Percentiles rank a stretch among this genome's conserved stretches.
Evolutionary conservation across 1,284 basidiomycete species (phyloP).

Genomic region (Leucoagaricus sp.): DNA sequence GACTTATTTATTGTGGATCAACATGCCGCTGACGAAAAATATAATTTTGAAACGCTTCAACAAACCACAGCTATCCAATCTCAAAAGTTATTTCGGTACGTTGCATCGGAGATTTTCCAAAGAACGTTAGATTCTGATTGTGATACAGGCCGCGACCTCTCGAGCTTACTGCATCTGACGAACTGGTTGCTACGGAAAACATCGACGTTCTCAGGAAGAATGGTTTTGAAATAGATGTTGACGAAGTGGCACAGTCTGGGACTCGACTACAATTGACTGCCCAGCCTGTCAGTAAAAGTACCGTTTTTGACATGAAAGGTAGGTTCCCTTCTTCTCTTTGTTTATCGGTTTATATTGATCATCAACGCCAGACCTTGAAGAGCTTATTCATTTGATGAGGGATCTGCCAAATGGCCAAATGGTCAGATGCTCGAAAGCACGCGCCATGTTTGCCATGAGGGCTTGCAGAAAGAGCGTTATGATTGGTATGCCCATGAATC

Average conservation of each 20-base stretch:
- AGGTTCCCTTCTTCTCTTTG: conserved; percentile 4
- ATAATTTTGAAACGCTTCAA: conserved; percentile 95
- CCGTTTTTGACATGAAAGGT: conserved; percentile 72
- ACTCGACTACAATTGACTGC: conserved; percentile 72
- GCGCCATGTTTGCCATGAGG: conserved; percentile 94
- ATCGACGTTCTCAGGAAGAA: conserved; percentile 80
- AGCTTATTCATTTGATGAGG: conserved; percentile 84
- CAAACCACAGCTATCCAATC: conserved; percentile 85
- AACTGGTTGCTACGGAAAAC: conserved; percentile 88
- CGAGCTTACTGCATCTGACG: conserved; percentile 89
- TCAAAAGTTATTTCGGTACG: conserved; percentile 81
- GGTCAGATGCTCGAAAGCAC: conserved; percentile 91
- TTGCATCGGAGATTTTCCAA: conserved; percentile 11
- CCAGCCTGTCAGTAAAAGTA: conserved; percentile 90
- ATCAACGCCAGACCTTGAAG: conserved; percentile 80
- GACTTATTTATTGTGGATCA: conserved; percentile 95
- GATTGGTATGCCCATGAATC: conserved; percentile 86
- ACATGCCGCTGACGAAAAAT: conserved; percentile 94
- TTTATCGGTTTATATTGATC: conserved; percentile 10
- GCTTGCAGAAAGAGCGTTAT: conserved; percentile 97
- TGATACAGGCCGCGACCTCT: conserved; percentile 70
- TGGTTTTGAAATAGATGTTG: conserved; percentile 86
- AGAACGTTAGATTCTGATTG: background rate
- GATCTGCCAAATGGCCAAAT: conserved; percentile 78
- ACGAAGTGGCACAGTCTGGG: conserved; percentile 50